Conservation (phyloP, 164 flowering plant species). For the Aristolochia californica region DNA sequence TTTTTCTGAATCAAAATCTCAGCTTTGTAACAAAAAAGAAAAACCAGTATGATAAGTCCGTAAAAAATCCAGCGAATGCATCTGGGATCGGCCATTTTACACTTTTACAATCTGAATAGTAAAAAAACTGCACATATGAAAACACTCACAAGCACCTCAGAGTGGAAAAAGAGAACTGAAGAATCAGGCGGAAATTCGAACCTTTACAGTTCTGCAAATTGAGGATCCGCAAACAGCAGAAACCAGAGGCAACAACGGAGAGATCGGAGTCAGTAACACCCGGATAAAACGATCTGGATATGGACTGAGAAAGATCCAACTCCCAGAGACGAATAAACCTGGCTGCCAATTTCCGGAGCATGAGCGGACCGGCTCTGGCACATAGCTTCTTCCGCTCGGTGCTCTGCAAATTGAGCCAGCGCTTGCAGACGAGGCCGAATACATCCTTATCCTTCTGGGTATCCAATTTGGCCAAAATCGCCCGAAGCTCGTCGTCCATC, state of each 20-base stretch:
- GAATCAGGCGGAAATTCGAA: slow-evolving; percentile 6
- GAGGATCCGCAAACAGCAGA: slow-evolving; percentile 45
- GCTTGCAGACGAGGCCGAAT: slow-evolving; percentile 82
- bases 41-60: no score
- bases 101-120: no score
- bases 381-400: slow-evolving; percentile 70
- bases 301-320: slow-evolving; percentile 78
- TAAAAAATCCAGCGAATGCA: not conserved
- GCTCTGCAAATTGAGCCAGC: slow-evolving; percentile 86
- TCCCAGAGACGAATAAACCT: slow-evolving; percentile 54
- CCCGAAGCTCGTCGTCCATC: slow-evolving; percentile 76
- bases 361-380: slow-evolving; percentile 82
- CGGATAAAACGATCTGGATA: slow-evolving; percentile 71
- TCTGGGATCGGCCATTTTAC: no score
- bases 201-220: slow-evolving; percentile 66
- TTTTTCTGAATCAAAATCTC: no score
- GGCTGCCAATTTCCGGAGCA: slow-evolving; percentile 62
- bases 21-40: no score
- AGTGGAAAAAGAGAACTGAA: not conserved
- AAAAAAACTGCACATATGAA: no score
- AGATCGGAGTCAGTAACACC: slow-evolving; percentile 87
- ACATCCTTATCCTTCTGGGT: slow-evolving; percentile 60
- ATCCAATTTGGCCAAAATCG: slow-evolving; percentile 44
- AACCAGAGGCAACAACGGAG: slow-evolving; percentile 58
- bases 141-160: no score